Conservation (phyloP, 495 filamentous ascomycete genomes). For the Penicillium simplicissimum region DNA sequence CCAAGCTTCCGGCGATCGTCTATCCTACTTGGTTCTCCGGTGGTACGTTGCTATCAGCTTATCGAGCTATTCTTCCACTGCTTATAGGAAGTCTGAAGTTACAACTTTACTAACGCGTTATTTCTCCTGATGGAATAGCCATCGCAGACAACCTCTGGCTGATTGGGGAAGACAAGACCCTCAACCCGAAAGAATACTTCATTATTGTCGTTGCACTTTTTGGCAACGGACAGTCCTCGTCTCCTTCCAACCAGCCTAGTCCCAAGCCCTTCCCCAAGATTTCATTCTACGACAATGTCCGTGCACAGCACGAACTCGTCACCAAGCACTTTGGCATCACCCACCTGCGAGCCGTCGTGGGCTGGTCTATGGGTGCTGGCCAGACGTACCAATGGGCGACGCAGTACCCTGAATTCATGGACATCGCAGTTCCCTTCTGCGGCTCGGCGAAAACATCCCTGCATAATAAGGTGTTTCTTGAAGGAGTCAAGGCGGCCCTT, state of each 20-base stretch:
- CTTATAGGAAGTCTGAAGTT: not conserved
- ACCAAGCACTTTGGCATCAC: slow-evolving; percentile 63
- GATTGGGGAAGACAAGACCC: slow-evolving; percentile 59
- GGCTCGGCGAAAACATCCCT: slow-evolving; percentile 65
- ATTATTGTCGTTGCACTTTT: slow-evolving; percentile 72
- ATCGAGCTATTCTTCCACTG: too few species aligned
- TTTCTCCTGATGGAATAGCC: slow-evolving; percentile 24
- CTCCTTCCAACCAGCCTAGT: slow-evolving; percentile 61
- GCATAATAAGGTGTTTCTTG: slow-evolving; percentile 73
- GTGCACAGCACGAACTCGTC: slow-evolving; percentile 64
- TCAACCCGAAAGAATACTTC: slow-evolving; percentile 64
- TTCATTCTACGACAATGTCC: slow-evolving; percentile 69
- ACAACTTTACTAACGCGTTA: not conserved
- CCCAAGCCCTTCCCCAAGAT: slow-evolving; percentile 60
- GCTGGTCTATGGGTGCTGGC: slow-evolving; percentile 71
- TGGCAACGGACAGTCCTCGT: slow-evolving; percentile 71
- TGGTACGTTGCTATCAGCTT: slow-evolving; percentile 29
- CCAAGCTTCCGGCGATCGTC: slow-evolving; percentile 62
- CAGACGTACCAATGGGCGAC: slow-evolving; percentile 73
- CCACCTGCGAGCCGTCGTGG: slow-evolving; percentile 63
- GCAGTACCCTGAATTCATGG: slow-evolving; percentile 70
- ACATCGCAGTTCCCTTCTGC: slow-evolving; percentile 67
- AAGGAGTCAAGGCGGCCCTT: slow-evolving; percentile 67
- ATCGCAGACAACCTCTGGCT: slow-evolving; percentile 69
- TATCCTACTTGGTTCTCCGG: slow-evolving; percentile 75